Base-by-base conservation (phyloP, 2,329 filamentous ascomycete species). In the Myriosclerotinia curreyana region DNA sequence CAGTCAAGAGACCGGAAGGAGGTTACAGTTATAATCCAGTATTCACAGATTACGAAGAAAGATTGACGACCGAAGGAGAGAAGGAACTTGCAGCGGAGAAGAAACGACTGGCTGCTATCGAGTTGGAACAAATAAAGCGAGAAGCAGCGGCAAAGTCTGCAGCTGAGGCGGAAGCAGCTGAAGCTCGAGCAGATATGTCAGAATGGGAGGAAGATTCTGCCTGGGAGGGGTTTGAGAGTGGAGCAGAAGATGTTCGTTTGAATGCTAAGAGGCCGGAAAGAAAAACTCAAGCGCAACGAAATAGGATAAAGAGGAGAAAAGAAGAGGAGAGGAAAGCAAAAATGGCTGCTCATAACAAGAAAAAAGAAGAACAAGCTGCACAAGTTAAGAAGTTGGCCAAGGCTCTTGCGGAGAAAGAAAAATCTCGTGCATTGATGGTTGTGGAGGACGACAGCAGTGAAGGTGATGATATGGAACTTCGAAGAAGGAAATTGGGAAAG, bases 11-110 rank as follows among this genome's bases (percentile, higher is more conserved):
- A 72, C 95, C 95, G 1, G 83, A 86, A 8, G 91, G 88, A 20
- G 92, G 91, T 65, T 91, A 88, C 76, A 96, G 91, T 71, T 99
- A 99, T 79, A 99, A 99, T 75, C 95, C 95, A 0, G 80, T 85
- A 7, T 96, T 96, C 71, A 83, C 86, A 68, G 92, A 96, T 68
- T 99, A 96, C 82, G 88, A 93, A 71, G 82, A 85, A 11, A 84
- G 94, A 20, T 79, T 96, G 52, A 82, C 84, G 25, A 81, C 85
- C 50, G 91, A 96, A 76, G 90, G 91, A 53, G 83, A 87, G 64
- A 91, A 90, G 77, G 93, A 89, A 17, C 80, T 97, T 2, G 89
- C 88, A 68, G 85, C 87, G 0, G 94, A 98, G 77, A 84, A 86
- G 75, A 86, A 89, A 75, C 87, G 92, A 7, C 76, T 94, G 7